Evolutionary conservation across 176 grass and related monocot species (phyloP).

Genomic region (Rhynchospora breviuscula): DNA sequence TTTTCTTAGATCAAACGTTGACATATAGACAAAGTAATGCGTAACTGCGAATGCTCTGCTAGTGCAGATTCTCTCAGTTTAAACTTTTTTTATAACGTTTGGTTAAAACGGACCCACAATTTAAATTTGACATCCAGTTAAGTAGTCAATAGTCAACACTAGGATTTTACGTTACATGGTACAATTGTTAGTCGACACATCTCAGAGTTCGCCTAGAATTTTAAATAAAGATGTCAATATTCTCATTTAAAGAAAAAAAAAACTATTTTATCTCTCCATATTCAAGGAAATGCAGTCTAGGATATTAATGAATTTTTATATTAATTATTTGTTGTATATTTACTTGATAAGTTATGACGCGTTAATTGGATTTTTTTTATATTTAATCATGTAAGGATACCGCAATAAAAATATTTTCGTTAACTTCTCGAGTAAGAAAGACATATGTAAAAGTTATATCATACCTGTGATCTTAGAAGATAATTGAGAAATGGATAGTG

Average conservation of each 20-base stretch:
- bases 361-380: no score
- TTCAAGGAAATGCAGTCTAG: background rate
- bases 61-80: constrained; percentile 12
- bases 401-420: no score
- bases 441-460: no score
- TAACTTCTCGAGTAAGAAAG: no score
- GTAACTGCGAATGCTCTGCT: constrained; percentile 2
- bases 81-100: background rate
- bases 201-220: background rate
- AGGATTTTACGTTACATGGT: background rate
- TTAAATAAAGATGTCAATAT: background rate
- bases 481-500: no score
- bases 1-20: background rate
- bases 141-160: background rate
- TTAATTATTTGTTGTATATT: no score
- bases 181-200: background rate
- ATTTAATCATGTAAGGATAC: no score
- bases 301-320: no score
- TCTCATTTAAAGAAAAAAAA: background rate
- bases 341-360: no score
- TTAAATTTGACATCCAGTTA: background rate
- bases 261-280: background rate
- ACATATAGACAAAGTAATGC: background rate
- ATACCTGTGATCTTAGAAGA: no score
- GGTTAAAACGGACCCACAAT: background rate